phyloP scores from a whole-genome alignment of 139 green algal species.

The Haematococcus lacustris region DNA sequence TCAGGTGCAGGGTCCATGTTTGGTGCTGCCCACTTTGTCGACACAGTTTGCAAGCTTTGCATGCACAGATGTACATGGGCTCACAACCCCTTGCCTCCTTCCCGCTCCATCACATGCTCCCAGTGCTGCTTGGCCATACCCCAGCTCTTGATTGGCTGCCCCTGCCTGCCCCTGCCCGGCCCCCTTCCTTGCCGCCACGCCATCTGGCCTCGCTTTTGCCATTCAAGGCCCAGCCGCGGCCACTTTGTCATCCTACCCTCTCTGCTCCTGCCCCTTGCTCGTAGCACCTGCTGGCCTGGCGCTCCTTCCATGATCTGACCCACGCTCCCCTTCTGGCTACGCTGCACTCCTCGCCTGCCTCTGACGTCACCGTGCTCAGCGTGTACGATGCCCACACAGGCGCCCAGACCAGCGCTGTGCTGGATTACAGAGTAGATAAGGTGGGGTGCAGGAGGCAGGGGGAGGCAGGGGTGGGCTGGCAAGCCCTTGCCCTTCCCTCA shows the following conservation, averaged over 20 bases:
- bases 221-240: too few species aligned
- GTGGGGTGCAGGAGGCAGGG: slow-evolving; percentile 33
- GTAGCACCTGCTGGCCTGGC: slow-evolving; percentile 38
- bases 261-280: background rate
- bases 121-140: background rate
- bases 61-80: background rate
- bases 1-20: background rate
- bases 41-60: background rate
- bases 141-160: background rate
- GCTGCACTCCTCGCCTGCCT: slow-evolving; percentile 11
- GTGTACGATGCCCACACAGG: slow-evolving; percentile 57
- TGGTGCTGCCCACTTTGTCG: background rate
- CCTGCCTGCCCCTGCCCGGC: background rate
- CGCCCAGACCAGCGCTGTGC: background rate
- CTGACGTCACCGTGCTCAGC: background rate
- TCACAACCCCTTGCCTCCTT: too few species aligned
- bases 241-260: too few species aligned
- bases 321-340: slow-evolving; percentile 46
- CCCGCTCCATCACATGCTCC: too few species aligned
- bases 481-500: too few species aligned
- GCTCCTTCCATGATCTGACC: slow-evolving; percentile 52
- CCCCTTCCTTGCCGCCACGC: background rate
- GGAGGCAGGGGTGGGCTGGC: too few species aligned
- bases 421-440: slow-evolving; percentile 25
- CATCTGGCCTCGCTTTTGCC: background rate